Conservation (phyloP, 108 stramenopile genomes). For the Epithemia pelagica region DNA sequence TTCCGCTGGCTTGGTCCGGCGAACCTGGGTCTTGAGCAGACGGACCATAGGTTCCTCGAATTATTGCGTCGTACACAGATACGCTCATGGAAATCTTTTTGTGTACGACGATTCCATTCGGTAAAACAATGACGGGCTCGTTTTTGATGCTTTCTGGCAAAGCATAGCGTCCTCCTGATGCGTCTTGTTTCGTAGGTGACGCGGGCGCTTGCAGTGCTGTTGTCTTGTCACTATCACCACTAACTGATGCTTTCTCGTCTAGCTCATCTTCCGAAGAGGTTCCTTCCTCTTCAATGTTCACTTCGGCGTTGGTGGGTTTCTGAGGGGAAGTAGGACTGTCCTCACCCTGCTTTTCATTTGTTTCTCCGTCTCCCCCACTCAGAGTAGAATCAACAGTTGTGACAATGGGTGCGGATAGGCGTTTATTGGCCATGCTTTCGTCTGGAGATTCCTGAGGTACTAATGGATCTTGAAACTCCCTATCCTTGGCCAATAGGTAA, state of each 20-base stretch:
- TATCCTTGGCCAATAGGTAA: slow-evolving; percentile 62
- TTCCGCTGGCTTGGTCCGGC: not conserved
- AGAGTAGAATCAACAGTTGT: not conserved
- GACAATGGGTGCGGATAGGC: not conserved
- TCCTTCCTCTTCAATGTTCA: not conserved
- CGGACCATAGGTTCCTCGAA: slow-evolving; percentile 39
- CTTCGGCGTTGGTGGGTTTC: not conserved
- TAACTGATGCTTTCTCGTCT: not conserved
- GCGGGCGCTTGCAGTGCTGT: not conserved
- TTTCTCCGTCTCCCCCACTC: not conserved
- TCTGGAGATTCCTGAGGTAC: slow-evolving; percentile 6
- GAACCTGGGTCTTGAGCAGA: not conserved
- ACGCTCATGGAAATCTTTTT: slow-evolving; percentile 58
- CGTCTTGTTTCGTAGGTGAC: not conserved
- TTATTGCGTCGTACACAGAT: slow-evolving; percentile 33
- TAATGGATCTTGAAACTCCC: slow-evolving; percentile 70
- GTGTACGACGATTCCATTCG: slow-evolving; percentile 51
- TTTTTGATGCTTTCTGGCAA: not conserved
- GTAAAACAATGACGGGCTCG: slow-evolving; percentile 47
- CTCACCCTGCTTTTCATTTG: not conserved
- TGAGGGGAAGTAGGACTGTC: too few species aligned
- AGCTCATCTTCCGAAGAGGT: not conserved
- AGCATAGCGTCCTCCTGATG: slow-evolving; percentile 7
- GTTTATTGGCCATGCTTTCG: not conserved
- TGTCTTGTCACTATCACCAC: not conserved